These are phyloP conservation scores for Aspergillus flavus DNA, from an alignment of 2,329 filamentous ascomycete species.

Conservation along the genomic window DNA sequence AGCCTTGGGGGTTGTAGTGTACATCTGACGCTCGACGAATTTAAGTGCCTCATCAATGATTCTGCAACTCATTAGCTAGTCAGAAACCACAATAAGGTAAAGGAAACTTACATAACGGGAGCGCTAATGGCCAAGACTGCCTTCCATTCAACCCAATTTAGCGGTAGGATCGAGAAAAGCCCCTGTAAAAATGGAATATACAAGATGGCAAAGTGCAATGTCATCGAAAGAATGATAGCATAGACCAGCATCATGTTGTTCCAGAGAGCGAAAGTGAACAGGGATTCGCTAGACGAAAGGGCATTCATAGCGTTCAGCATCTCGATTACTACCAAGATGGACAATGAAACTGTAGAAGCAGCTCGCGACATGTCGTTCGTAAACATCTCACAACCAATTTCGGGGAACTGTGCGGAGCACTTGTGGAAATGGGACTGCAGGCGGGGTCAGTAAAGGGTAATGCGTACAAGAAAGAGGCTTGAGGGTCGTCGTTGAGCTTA, in stretches of 20 bases:
- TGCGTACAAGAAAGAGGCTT: conserved; percentile 11
- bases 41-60: conserved; percentile 85
- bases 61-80: conserved; percentile 37
- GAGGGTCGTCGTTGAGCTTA: conserved; percentile 37
- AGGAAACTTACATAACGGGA: conserved; percentile 78
- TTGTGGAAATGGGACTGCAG: conserved; percentile 80
- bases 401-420: conserved; percentile 81
- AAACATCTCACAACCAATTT: conserved; percentile 94
- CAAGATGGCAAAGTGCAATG: conserved; percentile 87
- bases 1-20: conserved; percentile 39
- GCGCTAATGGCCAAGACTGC: conserved; percentile 86
- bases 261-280: conserved; percentile 93
- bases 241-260: conserved; percentile 98
- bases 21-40: conserved; percentile 69
- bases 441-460: conserved; percentile 9
- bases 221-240: conserved; percentile 90
- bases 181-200: conserved; percentile 88
- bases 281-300: conserved; percentile 89
- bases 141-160: conserved; percentile 87
- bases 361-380: conserved; percentile 80
- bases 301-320: conserved; percentile 99
- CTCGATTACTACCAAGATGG: conserved; percentile 91
- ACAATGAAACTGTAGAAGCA: conserved; percentile 90
- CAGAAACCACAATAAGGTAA: background rate
- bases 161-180: conserved; percentile 86